Conservation (phyloP, 768 basidiomycete species). For the Lactarius psammicola region DNA sequence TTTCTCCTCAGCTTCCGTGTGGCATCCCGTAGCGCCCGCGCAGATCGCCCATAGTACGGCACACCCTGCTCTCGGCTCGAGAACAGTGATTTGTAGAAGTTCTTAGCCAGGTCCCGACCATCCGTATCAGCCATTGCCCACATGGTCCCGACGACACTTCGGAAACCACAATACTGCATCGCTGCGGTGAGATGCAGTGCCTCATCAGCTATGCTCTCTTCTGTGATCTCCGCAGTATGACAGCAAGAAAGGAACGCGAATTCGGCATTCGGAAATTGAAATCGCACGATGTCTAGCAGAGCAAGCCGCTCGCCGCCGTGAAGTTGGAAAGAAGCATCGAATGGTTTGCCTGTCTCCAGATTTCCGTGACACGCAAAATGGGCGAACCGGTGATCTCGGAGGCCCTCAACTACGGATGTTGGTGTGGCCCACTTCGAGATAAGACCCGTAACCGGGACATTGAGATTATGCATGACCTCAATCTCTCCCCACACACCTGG, state of each 20-base stretch:
- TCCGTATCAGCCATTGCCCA: slow-evolving; percentile 24
- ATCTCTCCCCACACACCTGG: background rate
- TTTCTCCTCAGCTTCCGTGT: background rate
- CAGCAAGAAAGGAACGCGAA: slow-evolving; percentile 14
- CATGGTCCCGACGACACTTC: slow-evolving; percentile 21
- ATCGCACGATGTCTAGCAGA: no score
- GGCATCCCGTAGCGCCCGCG: background rate
- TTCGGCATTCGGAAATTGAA: slow-evolving; percentile 10
- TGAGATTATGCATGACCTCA: background rate
- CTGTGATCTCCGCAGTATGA: slow-evolving; percentile 9
- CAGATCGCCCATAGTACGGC: background rate
- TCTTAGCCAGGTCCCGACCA: slow-evolving; percentile 8
- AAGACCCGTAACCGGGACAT: background rate
- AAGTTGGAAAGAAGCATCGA: background rate
- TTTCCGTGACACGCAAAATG: background rate
- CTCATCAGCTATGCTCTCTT: slow-evolving; percentile 13
- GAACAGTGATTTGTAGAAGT: slow-evolving; percentile 7
- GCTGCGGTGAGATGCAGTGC: slow-evolving; percentile 19
- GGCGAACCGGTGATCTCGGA: background rate
- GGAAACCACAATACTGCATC: slow-evolving; percentile 21
- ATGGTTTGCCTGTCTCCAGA: background rate
- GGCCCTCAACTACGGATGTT: background rate
- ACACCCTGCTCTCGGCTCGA: background rate
- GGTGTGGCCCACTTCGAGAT: background rate
- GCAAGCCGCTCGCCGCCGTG: background rate